phyloP scores from a whole-genome alignment of 2,329 filamentous ascomycete species.

The Botrytis aclada region DNA sequence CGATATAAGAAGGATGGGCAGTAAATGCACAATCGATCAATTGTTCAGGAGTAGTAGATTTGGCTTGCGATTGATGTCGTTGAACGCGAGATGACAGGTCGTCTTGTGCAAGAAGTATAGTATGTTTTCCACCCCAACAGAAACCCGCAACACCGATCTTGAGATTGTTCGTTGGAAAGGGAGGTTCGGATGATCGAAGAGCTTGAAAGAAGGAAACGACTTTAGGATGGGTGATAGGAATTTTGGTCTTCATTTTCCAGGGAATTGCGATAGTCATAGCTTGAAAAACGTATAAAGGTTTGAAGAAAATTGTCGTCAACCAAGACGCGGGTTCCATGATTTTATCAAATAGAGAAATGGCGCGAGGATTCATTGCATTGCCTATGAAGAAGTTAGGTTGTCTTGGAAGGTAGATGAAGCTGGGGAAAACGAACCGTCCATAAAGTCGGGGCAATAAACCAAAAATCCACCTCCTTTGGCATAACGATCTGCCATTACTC shows the following conservation, averaged over 20 bases:
- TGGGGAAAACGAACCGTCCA: conserved; percentile 41
- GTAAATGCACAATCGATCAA: conserved; percentile 53
- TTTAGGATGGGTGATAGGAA: conserved; percentile 36
- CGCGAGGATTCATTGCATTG: conserved; percentile 18
- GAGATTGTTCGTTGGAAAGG: conserved; percentile 32
- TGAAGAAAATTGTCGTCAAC: conserved; percentile 30
- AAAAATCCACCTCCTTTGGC: conserved; percentile 44
- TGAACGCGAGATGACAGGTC: conserved; percentile 30
- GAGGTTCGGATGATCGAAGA: conserved; percentile 36
- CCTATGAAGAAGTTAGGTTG: background rate
- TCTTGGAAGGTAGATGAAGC: background rate
- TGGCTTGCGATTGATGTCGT: conserved; percentile 22
- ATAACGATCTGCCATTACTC: conserved; percentile 48
- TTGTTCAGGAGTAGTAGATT: background rate
- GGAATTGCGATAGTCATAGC: conserved; percentile 29
- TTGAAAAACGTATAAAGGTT: conserved; percentile 45
- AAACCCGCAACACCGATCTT: conserved; percentile 56
- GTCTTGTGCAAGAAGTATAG: conserved; percentile 47
- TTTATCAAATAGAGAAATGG: conserved; percentile 26
- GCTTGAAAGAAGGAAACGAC: conserved; percentile 43
- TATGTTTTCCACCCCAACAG: conserved; percentile 61
- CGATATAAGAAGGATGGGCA: conserved; percentile 51
- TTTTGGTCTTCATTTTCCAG: conserved; percentile 34
- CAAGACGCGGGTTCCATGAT: conserved; percentile 27
- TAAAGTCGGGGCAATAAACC: conserved; percentile 52